Conservation (phyloP, 768 basidiomycete species). For the Tylopilus rubrobrunneus region DNA sequence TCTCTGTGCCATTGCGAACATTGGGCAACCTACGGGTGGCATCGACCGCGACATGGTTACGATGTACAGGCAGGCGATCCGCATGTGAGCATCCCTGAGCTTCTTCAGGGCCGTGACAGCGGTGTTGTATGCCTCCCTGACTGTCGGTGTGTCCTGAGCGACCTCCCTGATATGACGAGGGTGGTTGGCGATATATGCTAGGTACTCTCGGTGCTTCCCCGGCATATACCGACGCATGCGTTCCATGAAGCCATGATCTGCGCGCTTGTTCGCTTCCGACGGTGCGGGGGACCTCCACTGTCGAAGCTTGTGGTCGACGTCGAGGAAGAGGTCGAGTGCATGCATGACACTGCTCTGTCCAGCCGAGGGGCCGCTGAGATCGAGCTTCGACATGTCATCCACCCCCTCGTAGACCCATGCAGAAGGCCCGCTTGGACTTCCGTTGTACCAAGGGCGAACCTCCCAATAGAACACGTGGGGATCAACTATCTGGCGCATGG, state of each 20-base stretch:
- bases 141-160: constrained; percentile 50
- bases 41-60: constrained; percentile 74
- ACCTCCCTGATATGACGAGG: constrained; percentile 62
- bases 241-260: constrained; percentile 80
- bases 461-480: constrained; percentile 88
- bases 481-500: constrained; percentile 68
- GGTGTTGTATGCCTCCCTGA: constrained; percentile 74
- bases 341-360: constrained; percentile 94
- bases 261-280: constrained; percentile 60
- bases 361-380: constrained; percentile 85
- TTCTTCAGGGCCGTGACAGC: constrained; percentile 77
- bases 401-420: constrained; percentile 82
- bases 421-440: constrained; percentile 57
- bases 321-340: constrained; percentile 79
- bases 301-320: constrained; percentile 82
- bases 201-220: constrained; percentile 81
- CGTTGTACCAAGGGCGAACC: constrained; percentile 90
- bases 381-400: constrained; percentile 50
- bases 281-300: constrained; percentile 66
- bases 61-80: constrained; percentile 83
- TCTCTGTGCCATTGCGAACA: constrained; percentile 51
- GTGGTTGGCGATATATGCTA: constrained; percentile 58
- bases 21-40: constrained; percentile 46
- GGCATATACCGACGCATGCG: constrained; percentile 97
- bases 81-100: constrained; percentile 85